Evolutionary conservation across 306 rosid species (phyloP).

Genomic region (Pyrus communis): DNA sequence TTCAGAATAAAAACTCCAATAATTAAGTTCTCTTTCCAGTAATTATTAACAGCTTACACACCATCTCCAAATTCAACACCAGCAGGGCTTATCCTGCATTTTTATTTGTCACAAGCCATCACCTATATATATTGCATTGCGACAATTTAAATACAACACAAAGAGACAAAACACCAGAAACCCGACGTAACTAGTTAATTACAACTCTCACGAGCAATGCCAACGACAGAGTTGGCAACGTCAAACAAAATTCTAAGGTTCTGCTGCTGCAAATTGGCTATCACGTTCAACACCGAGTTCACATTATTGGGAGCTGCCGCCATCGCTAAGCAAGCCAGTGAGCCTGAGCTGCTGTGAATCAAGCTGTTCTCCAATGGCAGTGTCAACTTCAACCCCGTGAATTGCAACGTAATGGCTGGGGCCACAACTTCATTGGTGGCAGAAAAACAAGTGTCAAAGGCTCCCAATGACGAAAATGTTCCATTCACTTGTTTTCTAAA

Average conservation of each 20-base stretch:
- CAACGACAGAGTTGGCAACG: slow-evolving; percentile 57
- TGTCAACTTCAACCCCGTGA: slow-evolving; percentile 51
- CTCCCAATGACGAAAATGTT: slow-evolving; percentile 59
- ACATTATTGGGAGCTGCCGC: slow-evolving; percentile 77
- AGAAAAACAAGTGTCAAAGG: slow-evolving; percentile 80
- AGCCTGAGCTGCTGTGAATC: slow-evolving; percentile 81
- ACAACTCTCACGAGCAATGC: slow-evolving; percentile 85
- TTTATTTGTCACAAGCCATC: not conserved
- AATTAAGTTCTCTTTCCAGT: not conserved
- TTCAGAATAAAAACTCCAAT: not conserved
- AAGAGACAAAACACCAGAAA: not conserved
- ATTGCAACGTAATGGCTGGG: slow-evolving; percentile 47
- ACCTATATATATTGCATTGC: not conserved
- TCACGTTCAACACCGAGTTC: slow-evolving; percentile 78
- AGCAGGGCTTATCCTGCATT: not conserved
- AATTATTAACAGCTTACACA: not conserved
- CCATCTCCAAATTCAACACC: not conserved
- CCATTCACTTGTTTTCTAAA: slow-evolving; percentile 67
- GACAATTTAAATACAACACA: not conserved
- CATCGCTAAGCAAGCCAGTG: slow-evolving; percentile 83
- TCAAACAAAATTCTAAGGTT: slow-evolving; percentile 83
- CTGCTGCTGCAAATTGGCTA: slow-evolving; percentile 91
- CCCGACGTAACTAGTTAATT: slow-evolving; percentile 24
- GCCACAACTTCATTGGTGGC: slow-evolving; percentile 38
- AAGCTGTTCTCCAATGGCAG: slow-evolving; percentile 70